Base-by-base conservation (phyloP, 306 rosid species). In the Hylodesmum podocarpum region DNA sequence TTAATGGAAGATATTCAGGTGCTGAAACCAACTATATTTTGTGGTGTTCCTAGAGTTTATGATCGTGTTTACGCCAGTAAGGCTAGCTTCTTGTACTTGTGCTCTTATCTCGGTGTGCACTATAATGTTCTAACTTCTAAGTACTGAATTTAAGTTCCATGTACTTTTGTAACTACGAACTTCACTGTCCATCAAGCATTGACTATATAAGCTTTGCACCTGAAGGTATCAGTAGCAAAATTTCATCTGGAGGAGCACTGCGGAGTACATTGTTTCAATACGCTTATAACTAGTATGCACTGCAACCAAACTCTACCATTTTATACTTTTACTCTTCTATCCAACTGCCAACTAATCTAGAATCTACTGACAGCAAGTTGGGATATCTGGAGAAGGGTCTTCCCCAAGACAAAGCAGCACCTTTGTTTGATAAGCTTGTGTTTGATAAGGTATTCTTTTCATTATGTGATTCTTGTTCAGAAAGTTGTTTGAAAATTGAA, bases 21-120 rank as follows among this genome's bases (percentile, higher is more conserved):
- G 54, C 85, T 90, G 76, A 89, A 82, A 80, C 98, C 98, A 73
- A 86, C 93, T 49, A 72, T 90, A 49, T 94, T 92, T 79, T 94
- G 91, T 75, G 97, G 94, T 3, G 98, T 94, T 51, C 97, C 98
- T 71, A 86, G 98, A 77, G 93, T 94, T 72, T 92, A 82, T 46
- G 98, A 94, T 79, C 88, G 94, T 46, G 81, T 94, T 58, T 88
- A 94, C 43, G 24, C 84, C 2, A 94, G 98, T 94, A 82, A 55
- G 53, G 55, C 41, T 14, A 49, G 4, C 47, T 39, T 44, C 44
- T 67, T 18, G 22, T 51, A 37, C 9, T 40, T 9, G 11, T 64
- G 54, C 46, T 24, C 53, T 36, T 16, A 43, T 37, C 36, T 25
- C 19, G 29, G 28, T 36, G 41, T 63, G 31, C 8, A 2, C 27